Evolutionary conservation across 2,329 filamentous ascomycete species (phyloP), one percentile per base, ranked within the genome.

Genomic region (Mollisia scopiformis): DNA sequence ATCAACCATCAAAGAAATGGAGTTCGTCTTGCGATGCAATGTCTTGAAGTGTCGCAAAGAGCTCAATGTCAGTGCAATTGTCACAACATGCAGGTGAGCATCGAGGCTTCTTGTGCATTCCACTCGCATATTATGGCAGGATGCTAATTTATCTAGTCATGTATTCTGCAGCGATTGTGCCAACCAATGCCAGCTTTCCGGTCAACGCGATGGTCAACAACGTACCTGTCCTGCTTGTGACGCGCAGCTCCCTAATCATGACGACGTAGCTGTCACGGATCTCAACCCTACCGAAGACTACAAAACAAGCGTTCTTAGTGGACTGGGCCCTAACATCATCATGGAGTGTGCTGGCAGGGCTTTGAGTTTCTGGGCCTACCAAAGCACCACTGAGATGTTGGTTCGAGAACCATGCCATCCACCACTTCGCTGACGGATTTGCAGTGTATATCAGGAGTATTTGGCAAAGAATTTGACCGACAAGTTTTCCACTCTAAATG

Each of bases 261-360:
- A 96, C 68, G 92, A 96, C 77, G 90, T 88, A 3, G 86, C 90
- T 10, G 80, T 88, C 21, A 84, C 88, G 1, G 83, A 87, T 30
- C 80, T 97, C 41, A 90, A 88, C 62, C 92, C 92, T 0, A 88
- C 87, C 0, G 93, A 97, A 70, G 92, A 96, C 66, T 96, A 95
- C 80, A 96, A 96, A 75, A 92, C 91, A 0, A 93, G 88, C 62
- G 85, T 96, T 0, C 80, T 97, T 11, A 92, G 91, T 70, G 94
- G 94, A 0, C 78, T 97, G 1, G 91, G 87, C 62, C 94, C 94
- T 0, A 88, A 83, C 33, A 82, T 88, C 30, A 90, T 97, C 65
- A 92, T 96, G 83, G 93, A 97, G 69, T 96, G 92, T 75, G 90
- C 92, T 23, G 87, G 89, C 5, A 84, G 91, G 66, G 92, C 89